phyloP scores from a whole-genome alignment of 73 alveolate genomes.

The Paramecium octaurelia region DNA sequence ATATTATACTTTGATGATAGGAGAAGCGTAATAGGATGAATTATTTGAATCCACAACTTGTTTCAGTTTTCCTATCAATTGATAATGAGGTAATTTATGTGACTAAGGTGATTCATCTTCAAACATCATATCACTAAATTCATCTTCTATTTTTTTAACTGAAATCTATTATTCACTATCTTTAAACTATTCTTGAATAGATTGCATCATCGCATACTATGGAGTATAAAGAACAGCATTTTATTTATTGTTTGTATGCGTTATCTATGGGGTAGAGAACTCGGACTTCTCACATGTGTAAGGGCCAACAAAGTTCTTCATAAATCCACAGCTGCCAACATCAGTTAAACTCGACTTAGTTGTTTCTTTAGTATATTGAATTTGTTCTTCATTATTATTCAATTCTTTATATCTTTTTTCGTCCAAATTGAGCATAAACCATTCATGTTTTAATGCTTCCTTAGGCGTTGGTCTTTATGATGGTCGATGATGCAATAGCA shows the following conservation, averaged over 20 bases:
- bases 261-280: not conserved
- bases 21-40: constrained; percentile 8
- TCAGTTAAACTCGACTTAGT: not conserved
- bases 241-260: not conserved
- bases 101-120: constrained; percentile 18
- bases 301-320: not conserved
- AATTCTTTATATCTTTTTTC: not conserved
- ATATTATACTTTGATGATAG: not conserved
- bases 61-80: not conserved
- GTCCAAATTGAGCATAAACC: constrained; percentile 43
- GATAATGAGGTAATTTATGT: not conserved
- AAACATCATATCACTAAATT: not conserved
- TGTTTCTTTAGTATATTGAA: not conserved
- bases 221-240: not conserved
- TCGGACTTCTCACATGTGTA: not conserved
- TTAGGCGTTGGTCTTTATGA: constrained; percentile 22
- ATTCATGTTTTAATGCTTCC: constrained; percentile 60
- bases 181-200: not conserved
- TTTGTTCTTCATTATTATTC: not conserved
- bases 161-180: not conserved
- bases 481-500: constrained; percentile 30
- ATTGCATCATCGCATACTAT: not conserved
- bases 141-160: not conserved
- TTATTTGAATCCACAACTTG: not conserved
- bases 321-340: not conserved